Evolutionary conservation across 2,329 filamentous ascomycete species (phyloP), one percentile per base, ranked within the genome.

Genomic region (Pyricularia sp.): DNA sequence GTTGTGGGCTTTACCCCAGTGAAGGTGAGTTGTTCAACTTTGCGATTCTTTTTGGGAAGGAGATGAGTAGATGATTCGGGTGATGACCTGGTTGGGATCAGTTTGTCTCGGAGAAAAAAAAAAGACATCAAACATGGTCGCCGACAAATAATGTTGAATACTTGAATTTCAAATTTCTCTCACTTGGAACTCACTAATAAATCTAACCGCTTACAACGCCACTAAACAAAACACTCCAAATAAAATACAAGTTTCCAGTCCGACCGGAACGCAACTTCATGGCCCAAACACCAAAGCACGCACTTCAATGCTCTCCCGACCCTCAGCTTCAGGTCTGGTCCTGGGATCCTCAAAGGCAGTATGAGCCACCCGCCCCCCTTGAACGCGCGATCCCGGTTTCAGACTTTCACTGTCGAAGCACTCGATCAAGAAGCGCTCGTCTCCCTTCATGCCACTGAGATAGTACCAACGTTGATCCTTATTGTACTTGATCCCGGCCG

Each of bases 241-340:
- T 1, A 7, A 59, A 59, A 16, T 59, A 57, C 53, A 57, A 6
- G 22, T 5, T n/a, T 22, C 22, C 4, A 4, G 26, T 57, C 22
- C 19, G 24, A 28, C 24, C 12, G 24, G 5, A 59, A 59, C 7
- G 30, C 53, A 59, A 26, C 5, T 28, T 28, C 55, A 28, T 19
- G 60, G 33, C 4, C 24, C 33, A 30, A 96, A 96, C 0, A 96
- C 89, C 74, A 96, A 79, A 44, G 90, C 87, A 70, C 93, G 82
- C 19, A 96, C 89, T 75, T 97, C 93, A 73, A 97, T 96, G 73
- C 91, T 96, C 79, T 96, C 90, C 68, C 92, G 82, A 0, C 83
- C 84, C 68, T 86, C 85, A 4, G 89, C 90, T 60, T 87, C 88
- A 22, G 81, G 77, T 2, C 86, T 83, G 0, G 89, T 91, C 66